Base-by-base conservation (phyloP, 768 basidiomycete species). In the Boletellus emodensis region DNA sequence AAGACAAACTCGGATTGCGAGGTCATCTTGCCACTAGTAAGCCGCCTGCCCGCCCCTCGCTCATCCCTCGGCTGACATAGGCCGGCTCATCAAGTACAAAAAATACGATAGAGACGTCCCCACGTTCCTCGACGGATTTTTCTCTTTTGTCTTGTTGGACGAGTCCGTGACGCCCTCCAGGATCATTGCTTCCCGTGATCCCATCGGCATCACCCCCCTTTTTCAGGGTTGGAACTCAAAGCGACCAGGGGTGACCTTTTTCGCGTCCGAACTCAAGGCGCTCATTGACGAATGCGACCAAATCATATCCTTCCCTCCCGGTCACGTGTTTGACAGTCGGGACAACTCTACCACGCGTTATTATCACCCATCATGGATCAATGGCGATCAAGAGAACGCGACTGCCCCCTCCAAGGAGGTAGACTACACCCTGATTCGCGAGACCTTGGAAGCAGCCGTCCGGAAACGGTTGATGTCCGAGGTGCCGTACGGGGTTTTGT, bases 1-100 rank as follows among this genome's bases (percentile, higher is more conserved):
- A 96, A 92, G 77, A 98, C 95, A 0, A 90, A 95, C 64, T 97
- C 94, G 0, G 96, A 99, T 63, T 99, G 96, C 70, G 96, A 99
- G 70, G 85, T 96, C 61, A 95, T 99, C 60, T 80, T 98, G 54
- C 89, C 94, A 57, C 71, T 99, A 61, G 95, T 96, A 55, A 12
- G 61, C 62, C 75, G 70, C 6, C 17, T 20, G 26, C 45, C 18
- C 15, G 8, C 24, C 24, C 28, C 58, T 50, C 14, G 9, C 47
- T 14, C 17, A 13, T 24, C 11, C 14, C 14, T 44, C 18, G n/a
- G 14, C 33, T 57, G 4, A 48, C 38, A 24, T 18, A 30, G 33
- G 12, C 30, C 40, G 36, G 20, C 3, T 14, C 46, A 26, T 7
- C 10, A 57, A 97, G 95, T 97, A 96, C 74, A 76, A 78, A 60